Evolutionary conservation across 345 rosid species (phyloP).

Genomic region (Boechera stricta): DNA sequence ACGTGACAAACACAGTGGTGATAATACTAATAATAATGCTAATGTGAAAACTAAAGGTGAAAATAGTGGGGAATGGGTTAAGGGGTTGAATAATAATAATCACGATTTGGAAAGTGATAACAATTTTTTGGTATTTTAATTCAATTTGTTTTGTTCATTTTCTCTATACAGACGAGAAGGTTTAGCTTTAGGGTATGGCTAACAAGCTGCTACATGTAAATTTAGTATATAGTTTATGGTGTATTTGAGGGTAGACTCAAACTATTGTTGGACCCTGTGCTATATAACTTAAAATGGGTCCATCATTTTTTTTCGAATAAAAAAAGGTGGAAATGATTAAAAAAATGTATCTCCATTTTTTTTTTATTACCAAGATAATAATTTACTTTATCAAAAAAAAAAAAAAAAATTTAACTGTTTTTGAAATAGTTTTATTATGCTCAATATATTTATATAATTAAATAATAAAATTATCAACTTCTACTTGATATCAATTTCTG

Average conservation of each 20-base stretch:
- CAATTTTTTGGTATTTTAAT: conserved; percentile 41
- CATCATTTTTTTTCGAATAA: not conserved
- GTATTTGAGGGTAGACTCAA: too few species aligned
- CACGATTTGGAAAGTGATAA: conserved; percentile 21
- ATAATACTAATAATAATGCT: not conserved
- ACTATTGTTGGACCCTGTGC: not conserved
- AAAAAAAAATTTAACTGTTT: too few species aligned
- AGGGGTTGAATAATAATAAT: conserved; percentile 30
- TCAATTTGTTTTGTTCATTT: conserved; percentile 1
- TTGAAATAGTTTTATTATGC: too few species aligned
- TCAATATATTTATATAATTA: too few species aligned
- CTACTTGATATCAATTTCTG: too few species aligned
- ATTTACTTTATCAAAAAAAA: too few species aligned
- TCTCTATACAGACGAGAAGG: not conserved
- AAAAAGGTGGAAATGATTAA: not conserved
- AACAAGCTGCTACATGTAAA: not conserved
- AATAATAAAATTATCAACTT: too few species aligned
- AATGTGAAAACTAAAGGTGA: not conserved
- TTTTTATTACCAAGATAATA: too few species aligned
- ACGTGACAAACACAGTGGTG: conserved; percentile 18
- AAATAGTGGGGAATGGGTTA: conserved; percentile 38
- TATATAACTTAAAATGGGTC: not conserved
- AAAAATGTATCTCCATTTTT: too few species aligned
- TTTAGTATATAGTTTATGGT: not conserved
- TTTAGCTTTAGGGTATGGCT: not conserved